Conservation (phyloP, 2,329 filamentous ascomycete genomes). For the Botryotinia convoluta region DNA sequence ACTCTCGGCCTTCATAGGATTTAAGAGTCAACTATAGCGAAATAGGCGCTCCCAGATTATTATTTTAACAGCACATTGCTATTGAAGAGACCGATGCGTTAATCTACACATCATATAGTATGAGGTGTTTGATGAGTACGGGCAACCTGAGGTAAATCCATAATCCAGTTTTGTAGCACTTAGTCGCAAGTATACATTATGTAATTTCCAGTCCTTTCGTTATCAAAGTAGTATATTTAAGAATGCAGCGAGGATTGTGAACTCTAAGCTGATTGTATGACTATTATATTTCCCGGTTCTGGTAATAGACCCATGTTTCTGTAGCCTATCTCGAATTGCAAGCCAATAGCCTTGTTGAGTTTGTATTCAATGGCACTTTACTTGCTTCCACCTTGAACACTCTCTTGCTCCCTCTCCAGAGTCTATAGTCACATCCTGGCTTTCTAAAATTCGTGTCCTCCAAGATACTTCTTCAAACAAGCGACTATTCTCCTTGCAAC, state of each 20-base stretch:
- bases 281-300: not conserved
- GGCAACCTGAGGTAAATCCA: not conserved
- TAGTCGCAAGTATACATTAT: not conserved
- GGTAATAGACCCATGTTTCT: not conserved
- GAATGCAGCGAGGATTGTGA: not conserved
- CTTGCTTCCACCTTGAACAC: not conserved
- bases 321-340: not conserved
- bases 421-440: not conserved
- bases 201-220: not conserved
- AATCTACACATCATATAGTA: not conserved
- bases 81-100: not conserved
- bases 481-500: not conserved
- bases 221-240: not conserved
- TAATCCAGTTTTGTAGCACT: not conserved
- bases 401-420: not conserved
- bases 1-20: not conserved
- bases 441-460: not conserved
- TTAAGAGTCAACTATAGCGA: not conserved
- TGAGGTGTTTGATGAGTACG: not conserved
- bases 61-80: not conserved
- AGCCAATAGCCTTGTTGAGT: not conserved
- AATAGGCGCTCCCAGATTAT: not conserved
- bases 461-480: not conserved
- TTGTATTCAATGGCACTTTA: not conserved
- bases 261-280: not conserved